These are phyloP conservation scores for Trebouxia sp. DNA, from an alignment of 139 green algal species.

Conservation along the genomic window DNA sequence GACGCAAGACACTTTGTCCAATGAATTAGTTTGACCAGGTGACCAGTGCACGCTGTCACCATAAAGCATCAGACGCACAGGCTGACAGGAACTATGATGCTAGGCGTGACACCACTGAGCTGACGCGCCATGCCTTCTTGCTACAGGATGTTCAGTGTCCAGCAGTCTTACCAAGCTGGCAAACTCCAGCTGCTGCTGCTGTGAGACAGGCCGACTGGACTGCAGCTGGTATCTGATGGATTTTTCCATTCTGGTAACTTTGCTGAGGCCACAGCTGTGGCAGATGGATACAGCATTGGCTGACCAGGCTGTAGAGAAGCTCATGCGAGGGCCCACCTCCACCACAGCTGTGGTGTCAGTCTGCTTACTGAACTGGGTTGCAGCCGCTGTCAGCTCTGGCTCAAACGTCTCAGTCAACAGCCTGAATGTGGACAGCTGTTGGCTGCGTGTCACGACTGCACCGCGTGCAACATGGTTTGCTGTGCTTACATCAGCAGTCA, in stretches of 20 bases:
- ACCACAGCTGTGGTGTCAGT: conserved; percentile 29
- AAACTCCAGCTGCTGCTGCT: conserved; percentile 48
- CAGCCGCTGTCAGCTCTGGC: conserved; percentile 79
- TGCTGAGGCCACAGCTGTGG: conserved; percentile 77
- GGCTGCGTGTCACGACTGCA: too few relatives aligned
- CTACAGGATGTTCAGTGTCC: too few relatives aligned
- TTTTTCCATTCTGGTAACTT: conserved; percentile 84
- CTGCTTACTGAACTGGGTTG: conserved; percentile 43
- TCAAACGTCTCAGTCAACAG: conserved; percentile 97
- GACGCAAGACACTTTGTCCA: too few relatives aligned
- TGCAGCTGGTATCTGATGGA: conserved; percentile 76
- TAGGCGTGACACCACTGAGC: too few relatives aligned
- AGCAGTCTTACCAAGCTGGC: conserved; percentile 59
- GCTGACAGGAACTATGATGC: too few relatives aligned
- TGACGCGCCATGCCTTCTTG: too few relatives aligned
- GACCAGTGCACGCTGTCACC: too few relatives aligned
- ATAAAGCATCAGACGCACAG: too few relatives aligned
- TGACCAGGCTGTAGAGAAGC: conserved; percentile 94
- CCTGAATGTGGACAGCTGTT: too few relatives aligned
- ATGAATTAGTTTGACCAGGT: too few relatives aligned
- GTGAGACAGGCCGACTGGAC: conserved; percentile 38
- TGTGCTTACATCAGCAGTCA: too few relatives aligned
- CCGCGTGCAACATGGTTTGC: too few relatives aligned
- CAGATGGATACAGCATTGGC: conserved; percentile 98
- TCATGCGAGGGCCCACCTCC: conserved; percentile 92